Evolutionary conservation across 1,139 yeast species (phyloP).

Genomic region (Hansenula anomala): DNA sequence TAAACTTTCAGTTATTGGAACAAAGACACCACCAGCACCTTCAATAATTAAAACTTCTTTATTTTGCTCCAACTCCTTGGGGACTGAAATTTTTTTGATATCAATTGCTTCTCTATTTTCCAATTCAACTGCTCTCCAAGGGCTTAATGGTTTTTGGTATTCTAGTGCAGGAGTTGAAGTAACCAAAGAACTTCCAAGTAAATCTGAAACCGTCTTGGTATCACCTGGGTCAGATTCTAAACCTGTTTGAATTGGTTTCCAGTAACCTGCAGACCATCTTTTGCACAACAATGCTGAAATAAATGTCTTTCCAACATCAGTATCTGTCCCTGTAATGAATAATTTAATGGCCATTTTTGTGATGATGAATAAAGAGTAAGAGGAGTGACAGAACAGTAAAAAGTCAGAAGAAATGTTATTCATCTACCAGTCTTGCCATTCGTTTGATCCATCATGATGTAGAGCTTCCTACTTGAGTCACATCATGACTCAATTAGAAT

Average conservation of each 20-base stretch:
- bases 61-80: conserved; percentile 6
- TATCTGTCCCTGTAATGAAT: conserved; percentile 30
- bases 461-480: background rate
- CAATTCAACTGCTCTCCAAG: conserved; percentile 25
- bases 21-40: conserved; percentile 30
- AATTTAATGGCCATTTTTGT: conserved; percentile 8
- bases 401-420: too few species aligned
- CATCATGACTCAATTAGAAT: background rate
- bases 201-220: conserved; percentile 17
- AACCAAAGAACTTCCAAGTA: background rate
- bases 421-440: too few species aligned
- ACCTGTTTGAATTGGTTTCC: conserved; percentile 32
- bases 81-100: conserved; percentile 17
- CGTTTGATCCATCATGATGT: too few species aligned
- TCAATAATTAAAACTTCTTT: conserved; percentile 22
- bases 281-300: conserved; percentile 25
- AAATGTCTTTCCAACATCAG: conserved; percentile 31
- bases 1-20: conserved; percentile 24
- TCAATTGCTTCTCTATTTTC: conserved; percentile 14
- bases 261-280: conserved; percentile 26
- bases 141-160: conserved; percentile 25
- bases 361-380: background rate
- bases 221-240: conserved; percentile 26
- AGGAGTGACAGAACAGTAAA: too few species aligned
- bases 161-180: conserved; percentile 16